Base-by-base conservation (phyloP, 2,329 filamentous ascomycete genomes). In the Herpotrichia juniperi region DNA sequence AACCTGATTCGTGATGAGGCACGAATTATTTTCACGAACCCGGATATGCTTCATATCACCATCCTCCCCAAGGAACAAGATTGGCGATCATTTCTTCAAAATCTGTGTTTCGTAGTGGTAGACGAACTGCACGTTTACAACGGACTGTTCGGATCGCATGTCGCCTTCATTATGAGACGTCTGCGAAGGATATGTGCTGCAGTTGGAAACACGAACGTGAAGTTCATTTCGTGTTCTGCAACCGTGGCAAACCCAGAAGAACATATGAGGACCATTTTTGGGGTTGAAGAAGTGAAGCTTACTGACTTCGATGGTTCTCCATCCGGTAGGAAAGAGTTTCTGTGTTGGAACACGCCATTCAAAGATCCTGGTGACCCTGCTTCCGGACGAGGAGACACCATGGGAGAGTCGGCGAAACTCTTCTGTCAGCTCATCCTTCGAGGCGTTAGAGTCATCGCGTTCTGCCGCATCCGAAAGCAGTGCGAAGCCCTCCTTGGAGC, bases 301-400 rank as follows among this genome's bases (percentile, higher is more conserved):
- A 88, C 93, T 1, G 92, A 97, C 66, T 93, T 90, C 65, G 94
- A 99, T 68, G 94, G 94, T 1, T 96, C 93, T 0, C 94, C 94
- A 0, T 91, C 91, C 5, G 91, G 93, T 0, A 83, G 91, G 19
- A 97, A 97, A 69, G 93, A 97, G 66, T 97, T 97, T 51, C 69
- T 99, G 6, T 97, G 93, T 73, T 99, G 94, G 94, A 97, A 99
- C 64, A 97, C 93, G 0, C 94, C 94, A 0, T 96, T 86, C 73
- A 96, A 92, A 70, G 93, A 97, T 61, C 91, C 93, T 0, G 83
- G 82, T 1, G 93, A 97, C 72, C 90, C 92, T 8, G 86, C 89
- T 0, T 96, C 91, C 63, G 93, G 94, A 1, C 85, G 94, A 51
- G 91, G 90, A 12, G 91, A 91, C 69, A 87, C 88, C 3, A 86